Conservation (phyloP, 2,329 filamentous ascomycete species). For the Onygenales sp. region DNA sequence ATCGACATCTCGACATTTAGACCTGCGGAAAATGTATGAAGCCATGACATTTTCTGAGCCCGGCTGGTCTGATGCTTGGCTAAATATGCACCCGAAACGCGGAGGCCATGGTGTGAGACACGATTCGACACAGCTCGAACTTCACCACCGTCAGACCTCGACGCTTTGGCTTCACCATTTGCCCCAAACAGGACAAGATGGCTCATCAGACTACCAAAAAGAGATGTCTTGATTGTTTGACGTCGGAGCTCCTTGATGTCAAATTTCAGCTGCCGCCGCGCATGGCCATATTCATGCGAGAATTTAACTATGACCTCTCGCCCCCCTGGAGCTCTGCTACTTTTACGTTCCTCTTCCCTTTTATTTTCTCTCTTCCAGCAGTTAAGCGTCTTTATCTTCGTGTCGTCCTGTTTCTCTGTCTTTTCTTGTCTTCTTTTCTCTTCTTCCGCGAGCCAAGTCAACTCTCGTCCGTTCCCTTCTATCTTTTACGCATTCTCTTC, state of each 20-base stretch:
- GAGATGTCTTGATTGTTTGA: not conserved
- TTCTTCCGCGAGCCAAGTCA: not conserved
- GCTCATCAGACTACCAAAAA: not conserved
- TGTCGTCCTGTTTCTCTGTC: constrained; percentile 1
- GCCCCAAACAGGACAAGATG: not conserved
- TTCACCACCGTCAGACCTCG: constrained; percentile 13
- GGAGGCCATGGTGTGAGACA: constrained; percentile 8
- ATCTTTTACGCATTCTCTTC: not conserved
- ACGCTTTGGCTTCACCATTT: not conserved
- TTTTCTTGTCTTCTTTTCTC: constrained; percentile 14
- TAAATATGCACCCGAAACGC: constrained; percentile 7
- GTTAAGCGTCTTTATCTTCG: not conserved
- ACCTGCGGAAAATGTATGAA: not conserved
- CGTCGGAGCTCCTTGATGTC: not conserved
- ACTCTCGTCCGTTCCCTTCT: constrained; percentile 1
- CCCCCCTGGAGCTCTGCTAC: not conserved
- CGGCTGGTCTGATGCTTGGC: not conserved
- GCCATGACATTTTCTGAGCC: not conserved
- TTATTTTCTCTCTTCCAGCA: not conserved
- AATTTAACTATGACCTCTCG: constrained; percentile 1
- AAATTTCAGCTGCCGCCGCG: not conserved
- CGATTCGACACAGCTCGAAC: constrained; percentile 9
- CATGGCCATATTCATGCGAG: not conserved
- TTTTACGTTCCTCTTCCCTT: not conserved
- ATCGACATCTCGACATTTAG: not conserved